Conservation (phyloP, 1,139 yeast genomes). For the Yamadazyma siamensis region DNA sequence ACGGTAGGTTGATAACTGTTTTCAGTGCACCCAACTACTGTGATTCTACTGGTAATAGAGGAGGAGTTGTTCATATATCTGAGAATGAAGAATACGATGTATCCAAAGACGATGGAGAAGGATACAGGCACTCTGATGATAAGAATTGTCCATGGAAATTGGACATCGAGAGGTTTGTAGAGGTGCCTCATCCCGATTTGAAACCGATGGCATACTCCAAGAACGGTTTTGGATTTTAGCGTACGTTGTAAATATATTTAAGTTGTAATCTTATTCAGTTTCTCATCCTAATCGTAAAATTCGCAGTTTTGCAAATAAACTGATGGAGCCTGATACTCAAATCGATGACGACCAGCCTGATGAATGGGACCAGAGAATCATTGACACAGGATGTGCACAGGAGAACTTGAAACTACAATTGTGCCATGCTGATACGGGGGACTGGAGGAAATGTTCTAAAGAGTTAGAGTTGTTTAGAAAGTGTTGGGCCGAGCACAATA, state of each 20-base stretch:
- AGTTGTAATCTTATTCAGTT: too few species aligned
- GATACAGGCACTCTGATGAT: conserved; percentile 48
- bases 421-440: conserved; percentile 78
- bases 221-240: conserved; percentile 46
- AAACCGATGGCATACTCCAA: conserved; percentile 97
- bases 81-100: conserved; percentile 33
- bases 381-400: conserved; percentile 69
- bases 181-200: conserved; percentile 86
- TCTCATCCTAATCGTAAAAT: not conserved
- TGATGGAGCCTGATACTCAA: too few species aligned
- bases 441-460: conserved; percentile 68
- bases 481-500: conserved; percentile 64
- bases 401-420: conserved; percentile 65
- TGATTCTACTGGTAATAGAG: conserved; percentile 85
- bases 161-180: conserved; percentile 59
- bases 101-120: conserved; percentile 41
- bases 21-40: conserved; percentile 98
- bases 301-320: not conserved
- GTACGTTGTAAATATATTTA: not conserved
- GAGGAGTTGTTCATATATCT: conserved; percentile 74
- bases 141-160: conserved; percentile 47
- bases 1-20: conserved; percentile 82
- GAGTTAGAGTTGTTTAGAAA: conserved; percentile 67
- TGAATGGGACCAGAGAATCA: conserved; percentile 72
- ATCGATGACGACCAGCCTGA: conserved; percentile 64